phyloP scores from a whole-genome alignment of 2,329 filamentous ascomycete species.

The Penicillium sp. region DNA sequence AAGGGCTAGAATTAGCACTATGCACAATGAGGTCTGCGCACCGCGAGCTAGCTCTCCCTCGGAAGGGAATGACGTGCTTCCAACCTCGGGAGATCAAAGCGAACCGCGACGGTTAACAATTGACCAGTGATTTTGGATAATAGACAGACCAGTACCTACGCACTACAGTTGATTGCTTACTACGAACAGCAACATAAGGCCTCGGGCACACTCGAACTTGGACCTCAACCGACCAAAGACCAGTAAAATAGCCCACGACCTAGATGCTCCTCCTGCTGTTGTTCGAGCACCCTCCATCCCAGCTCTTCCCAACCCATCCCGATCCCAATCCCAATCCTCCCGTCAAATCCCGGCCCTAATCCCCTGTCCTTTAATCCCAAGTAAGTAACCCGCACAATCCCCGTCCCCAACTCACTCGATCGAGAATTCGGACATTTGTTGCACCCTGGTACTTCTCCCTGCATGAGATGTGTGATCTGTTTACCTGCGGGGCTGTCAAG shows the following conservation, averaged over 20 bases:
- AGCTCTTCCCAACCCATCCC: neutral
- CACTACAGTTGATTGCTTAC: neutral
- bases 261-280: neutral
- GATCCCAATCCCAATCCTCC: neutral
- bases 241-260: neutral
- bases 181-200: neutral
- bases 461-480: conserved; percentile 32
- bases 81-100: conserved; percentile 16
- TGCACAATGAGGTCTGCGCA: conserved; percentile 23
- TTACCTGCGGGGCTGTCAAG: conserved; percentile 32
- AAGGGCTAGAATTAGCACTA: conserved; percentile 5
- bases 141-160: neutral
- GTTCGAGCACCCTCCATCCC: neutral
- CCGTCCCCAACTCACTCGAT: neutral
- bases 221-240: neutral
- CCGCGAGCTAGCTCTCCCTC: conserved; percentile 5
- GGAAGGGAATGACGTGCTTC: conserved; percentile 24
- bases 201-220: conserved; percentile 3
- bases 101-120: neutral
- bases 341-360: neutral
- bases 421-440: conserved; percentile 2
- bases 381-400: neutral
- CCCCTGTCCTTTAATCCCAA: neutral
- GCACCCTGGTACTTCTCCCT: conserved; percentile 6
- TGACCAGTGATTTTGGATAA: neutral